phyloP scores from a whole-genome alignment of 2,329 filamentous ascomycete species.

The Stachybotrys chartarum region DNA sequence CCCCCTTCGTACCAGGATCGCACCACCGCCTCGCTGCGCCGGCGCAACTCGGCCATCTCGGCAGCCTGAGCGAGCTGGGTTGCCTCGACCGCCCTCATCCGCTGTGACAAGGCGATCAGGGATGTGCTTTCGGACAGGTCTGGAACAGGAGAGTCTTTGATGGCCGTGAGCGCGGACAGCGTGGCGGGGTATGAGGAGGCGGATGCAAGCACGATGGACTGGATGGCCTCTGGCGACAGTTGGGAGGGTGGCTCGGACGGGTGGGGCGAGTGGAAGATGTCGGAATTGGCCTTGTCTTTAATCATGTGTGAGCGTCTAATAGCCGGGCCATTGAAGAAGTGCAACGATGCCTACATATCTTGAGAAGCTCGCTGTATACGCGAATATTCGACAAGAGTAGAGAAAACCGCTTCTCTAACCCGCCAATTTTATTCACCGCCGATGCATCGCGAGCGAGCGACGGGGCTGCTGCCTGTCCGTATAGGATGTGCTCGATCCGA shows the following conservation, averaged over 20 bases:
- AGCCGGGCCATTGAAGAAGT: background rate
- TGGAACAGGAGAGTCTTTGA: conserved; percentile 49
- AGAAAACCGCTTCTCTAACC: conserved; percentile 48
- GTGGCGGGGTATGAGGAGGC: conserved; percentile 48
- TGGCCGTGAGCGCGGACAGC: conserved; percentile 50
- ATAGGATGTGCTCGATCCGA: conserved; percentile 52
- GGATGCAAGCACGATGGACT: conserved; percentile 48
- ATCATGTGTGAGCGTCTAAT: background rate
- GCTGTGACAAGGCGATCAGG: conserved; percentile 50
- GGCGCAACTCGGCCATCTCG: conserved; percentile 57
- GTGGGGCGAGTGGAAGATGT: conserved; percentile 43
- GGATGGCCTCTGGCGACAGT: conserved; percentile 42
- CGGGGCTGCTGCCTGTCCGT: conserved; percentile 33
- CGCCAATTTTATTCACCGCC: conserved; percentile 35
- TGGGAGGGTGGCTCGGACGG: conserved; percentile 42
- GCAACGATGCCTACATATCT: conserved; percentile 43
- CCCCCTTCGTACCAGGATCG: conserved; percentile 69
- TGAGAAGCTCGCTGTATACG: conserved; percentile 52
- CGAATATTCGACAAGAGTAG: conserved; percentile 42
- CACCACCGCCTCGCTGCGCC: conserved; percentile 54
- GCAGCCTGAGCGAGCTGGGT: conserved; percentile 55
- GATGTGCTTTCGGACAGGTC: conserved; percentile 46
- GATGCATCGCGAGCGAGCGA: conserved; percentile 28
- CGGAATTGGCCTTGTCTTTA: conserved; percentile 45
- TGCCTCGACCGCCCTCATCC: conserved; percentile 54